Evolutionary conservation across 2,329 filamentous ascomycete species (phyloP), one percentile per base, ranked within the genome.

Genomic region (Trichothecium roseum): DNA sequence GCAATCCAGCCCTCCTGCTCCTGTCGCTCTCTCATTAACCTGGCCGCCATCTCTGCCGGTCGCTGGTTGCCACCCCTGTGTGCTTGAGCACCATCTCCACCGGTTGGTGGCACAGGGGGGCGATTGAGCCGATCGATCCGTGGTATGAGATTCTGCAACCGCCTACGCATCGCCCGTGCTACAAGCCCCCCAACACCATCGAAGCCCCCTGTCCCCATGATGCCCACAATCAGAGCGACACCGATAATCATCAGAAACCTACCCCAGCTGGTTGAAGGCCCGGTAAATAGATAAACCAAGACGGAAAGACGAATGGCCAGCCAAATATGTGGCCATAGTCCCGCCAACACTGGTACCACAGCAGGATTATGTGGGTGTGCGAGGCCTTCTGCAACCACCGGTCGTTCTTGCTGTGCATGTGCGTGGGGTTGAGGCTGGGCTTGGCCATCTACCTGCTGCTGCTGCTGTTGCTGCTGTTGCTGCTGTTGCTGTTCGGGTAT

Each of bases 221-320:
- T 55, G 40, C 81, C 74, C 17, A 80, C 61, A 22, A 65, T 55
- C 18, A 71, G 44, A 6, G 74, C 72, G 22, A 77, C 57, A 6
- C 62, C 57, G 29, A 72, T 58, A 16, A 80, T 65, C 15, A 68
- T 67, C 7, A 73, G 46, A 68, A 69, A 78, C 32, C 74, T 66
- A 8, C 65, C 66, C 74, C 74, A 79, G 46, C 66, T 77, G 3
- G 67, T 62, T 30, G 66, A 63, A 1, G 70, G 67, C 8, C 67
- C 66, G 1, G 75, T 78, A 41, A 81, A 79, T 55, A 77, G 74
- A 72, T 74, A 81, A 10, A 80, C 66, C 49, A 81, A 78, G 5
- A 73, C 54, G 9, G 64, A 59, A 8, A 81, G 54, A 7, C 76
- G 67, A 26, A 74, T 56, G 1, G 78, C 44, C 35, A 80, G 61